Evolutionary conservation across 208 protist species (phyloP).

Genomic region (Leptomonas seymouri): DNA sequence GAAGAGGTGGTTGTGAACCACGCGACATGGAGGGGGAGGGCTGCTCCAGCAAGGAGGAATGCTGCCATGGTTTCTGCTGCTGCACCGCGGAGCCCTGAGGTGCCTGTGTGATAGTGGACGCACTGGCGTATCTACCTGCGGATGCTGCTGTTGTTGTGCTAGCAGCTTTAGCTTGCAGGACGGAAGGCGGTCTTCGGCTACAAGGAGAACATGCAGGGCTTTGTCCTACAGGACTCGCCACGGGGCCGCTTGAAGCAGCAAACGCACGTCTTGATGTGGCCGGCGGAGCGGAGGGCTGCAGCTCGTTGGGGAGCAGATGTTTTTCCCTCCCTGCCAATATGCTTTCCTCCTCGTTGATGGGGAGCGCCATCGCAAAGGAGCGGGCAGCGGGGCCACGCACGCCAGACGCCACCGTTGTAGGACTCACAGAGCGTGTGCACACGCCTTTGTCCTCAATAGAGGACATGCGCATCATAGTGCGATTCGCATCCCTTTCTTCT

Average conservation of each 20-base stretch:
- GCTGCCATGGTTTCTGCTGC: not conserved
- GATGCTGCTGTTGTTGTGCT: not conserved
- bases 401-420: not conserved
- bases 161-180: not conserved
- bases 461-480: not conserved
- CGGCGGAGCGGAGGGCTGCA: too few species aligned
- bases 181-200: not conserved
- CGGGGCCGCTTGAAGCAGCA: not conserved
- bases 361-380: not conserved
- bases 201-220: not conserved
- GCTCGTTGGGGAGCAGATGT: too few species aligned
- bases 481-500: too few species aligned
- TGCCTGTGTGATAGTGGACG: conserved; percentile 4
- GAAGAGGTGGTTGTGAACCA: not conserved
- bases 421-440: not conserved
- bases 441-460: not conserved
- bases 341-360: not conserved
- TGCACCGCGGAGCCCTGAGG: conserved; percentile 6
- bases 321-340: too few species aligned
- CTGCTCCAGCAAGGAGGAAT: not conserved
- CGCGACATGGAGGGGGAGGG: not conserved
- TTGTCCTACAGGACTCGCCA: not conserved
- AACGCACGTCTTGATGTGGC: not conserved
- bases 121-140: not conserved
- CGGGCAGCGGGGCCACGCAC: not conserved